Conservation (phyloP, 208 protist genomes). For the Naegleria lovaniensis region DNA sequence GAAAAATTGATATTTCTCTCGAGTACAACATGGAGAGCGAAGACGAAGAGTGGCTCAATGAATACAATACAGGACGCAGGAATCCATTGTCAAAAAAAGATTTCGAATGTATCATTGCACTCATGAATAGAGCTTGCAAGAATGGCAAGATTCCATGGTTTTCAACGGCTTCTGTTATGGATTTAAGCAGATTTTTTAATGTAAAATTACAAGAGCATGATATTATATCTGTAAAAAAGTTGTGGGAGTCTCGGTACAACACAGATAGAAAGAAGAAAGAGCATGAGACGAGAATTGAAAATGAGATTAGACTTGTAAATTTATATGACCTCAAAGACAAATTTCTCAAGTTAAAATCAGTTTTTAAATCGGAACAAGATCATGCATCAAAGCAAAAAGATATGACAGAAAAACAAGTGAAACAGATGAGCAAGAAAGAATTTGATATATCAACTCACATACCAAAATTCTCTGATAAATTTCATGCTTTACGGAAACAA, state of each 20-base stretch:
- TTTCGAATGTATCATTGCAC: neutral
- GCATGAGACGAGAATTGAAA: neutral
- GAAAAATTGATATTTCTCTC: neutral
- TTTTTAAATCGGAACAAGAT: too few species aligned
- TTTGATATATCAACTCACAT: neutral
- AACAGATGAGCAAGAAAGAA: neutral
- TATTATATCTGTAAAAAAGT: neutral
- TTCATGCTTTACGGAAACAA: neutral
- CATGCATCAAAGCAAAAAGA: neutral
- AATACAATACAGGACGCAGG: neutral
- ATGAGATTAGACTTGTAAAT: neutral
- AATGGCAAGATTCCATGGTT: neutral
- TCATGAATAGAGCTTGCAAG: neutral
- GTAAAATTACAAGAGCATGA: neutral
- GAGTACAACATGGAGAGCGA: slow-evolving; percentile 12
- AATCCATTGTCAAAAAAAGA: neutral
- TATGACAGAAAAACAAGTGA: neutral
- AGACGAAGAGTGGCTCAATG: neutral
- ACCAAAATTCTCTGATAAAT: neutral
- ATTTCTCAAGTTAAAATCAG: too few species aligned
- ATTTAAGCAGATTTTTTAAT: neutral
- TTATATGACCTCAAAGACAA: too few species aligned
- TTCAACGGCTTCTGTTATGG: neutral
- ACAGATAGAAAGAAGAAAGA: neutral
- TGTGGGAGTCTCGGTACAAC: neutral